phyloP scores from a whole-genome alignment of 352 stramenopile genomes.

The Phytophthora macrochlamydospora region DNA sequence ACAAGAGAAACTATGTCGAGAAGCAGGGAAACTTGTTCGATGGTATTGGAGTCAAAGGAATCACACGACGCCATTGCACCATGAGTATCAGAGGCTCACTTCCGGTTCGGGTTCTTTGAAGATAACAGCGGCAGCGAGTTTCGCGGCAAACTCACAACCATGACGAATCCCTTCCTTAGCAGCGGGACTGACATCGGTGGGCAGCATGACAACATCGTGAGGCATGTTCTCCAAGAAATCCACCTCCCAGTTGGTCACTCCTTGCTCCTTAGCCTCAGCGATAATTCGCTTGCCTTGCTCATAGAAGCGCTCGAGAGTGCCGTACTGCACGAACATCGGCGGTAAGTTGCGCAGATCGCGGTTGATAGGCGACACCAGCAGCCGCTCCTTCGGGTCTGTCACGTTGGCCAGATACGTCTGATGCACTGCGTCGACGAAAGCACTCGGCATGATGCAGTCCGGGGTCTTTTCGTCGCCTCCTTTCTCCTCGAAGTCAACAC shows the following conservation, averaged over 20 bases:
- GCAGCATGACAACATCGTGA: conserved; percentile 29
- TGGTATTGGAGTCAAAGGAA: no score
- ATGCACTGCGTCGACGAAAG: conserved; percentile 27
- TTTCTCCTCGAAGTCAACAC: conserved; percentile 28
- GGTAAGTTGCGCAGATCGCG: conserved; percentile 17
- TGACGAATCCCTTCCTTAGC: conserved; percentile 27
- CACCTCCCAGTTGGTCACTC: conserved; percentile 25
- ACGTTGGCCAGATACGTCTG: conserved; percentile 29
- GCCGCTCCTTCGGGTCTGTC: conserved; percentile 15
- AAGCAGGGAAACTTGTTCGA: no score
- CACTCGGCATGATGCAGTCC: conserved; percentile 25
- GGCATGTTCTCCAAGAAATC: conserved; percentile 31
- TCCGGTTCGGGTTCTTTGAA: conserved; percentile 15
- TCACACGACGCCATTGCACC: no score
- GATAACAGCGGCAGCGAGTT: conserved; percentile 15
- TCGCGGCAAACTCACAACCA: conserved; percentile 23
- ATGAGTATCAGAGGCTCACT: not conserved
- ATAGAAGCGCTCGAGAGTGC: conserved; percentile 30
- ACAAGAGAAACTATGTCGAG: no score
- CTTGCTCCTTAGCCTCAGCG: conserved; percentile 21
- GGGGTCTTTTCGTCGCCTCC: conserved; percentile 28
- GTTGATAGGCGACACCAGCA: conserved; percentile 25
- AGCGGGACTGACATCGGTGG: conserved; percentile 22
- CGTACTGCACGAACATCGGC: conserved; percentile 32
- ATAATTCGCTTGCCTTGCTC: conserved; percentile 26